Percentiles rank a stretch among this genome's conserved stretches.
phyloP scores from a whole-genome alignment of 2,329 filamentous ascomycete genomes.

The Teratosphaeria gauchensis region DNA sequence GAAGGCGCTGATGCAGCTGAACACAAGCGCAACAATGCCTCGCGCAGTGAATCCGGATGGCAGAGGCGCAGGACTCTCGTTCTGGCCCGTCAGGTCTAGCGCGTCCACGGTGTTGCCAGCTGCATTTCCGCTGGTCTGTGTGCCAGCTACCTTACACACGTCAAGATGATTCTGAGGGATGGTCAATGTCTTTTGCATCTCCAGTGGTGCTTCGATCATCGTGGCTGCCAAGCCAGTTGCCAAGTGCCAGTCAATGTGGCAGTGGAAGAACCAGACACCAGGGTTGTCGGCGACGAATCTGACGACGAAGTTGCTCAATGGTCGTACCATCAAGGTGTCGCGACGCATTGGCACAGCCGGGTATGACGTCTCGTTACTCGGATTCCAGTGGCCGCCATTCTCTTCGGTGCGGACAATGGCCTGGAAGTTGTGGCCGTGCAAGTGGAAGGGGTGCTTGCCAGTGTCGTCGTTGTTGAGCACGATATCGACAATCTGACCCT shows the following conservation, averaged over 20 bases:
- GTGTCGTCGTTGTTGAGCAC: slow-evolving; percentile 67
- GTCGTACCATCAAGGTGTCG: slow-evolving; percentile 46
- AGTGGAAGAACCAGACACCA: slow-evolving; percentile 42
- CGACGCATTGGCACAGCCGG: slow-evolving; percentile 38
- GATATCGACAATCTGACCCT: slow-evolving; percentile 60
- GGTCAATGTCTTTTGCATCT: slow-evolving; percentile 49
- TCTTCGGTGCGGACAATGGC: slow-evolving; percentile 33
- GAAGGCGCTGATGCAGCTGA: slow-evolving; percentile 60
- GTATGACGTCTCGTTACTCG: slow-evolving; percentile 26
- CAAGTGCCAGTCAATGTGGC: slow-evolving; percentile 45
- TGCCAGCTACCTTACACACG: slow-evolving; percentile 44
- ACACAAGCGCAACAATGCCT: slow-evolving; percentile 65
- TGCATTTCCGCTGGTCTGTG: slow-evolving; percentile 58
- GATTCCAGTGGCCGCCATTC: slow-evolving; percentile 23
- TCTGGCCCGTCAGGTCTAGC: slow-evolving; percentile 55
- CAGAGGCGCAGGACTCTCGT: slow-evolving; percentile 44
- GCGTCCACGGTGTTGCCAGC: slow-evolving; percentile 59
- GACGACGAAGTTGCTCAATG: slow-evolving; percentile 46
- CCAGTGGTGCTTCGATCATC: slow-evolving; percentile 42
- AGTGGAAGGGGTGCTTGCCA: slow-evolving; percentile 62
- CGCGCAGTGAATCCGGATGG: slow-evolving; percentile 61
- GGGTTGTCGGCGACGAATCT: slow-evolving; percentile 48
- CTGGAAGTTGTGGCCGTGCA: slow-evolving; percentile 72
- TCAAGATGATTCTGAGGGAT: slow-evolving; percentile 56
- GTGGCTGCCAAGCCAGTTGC: slow-evolving; percentile 42